Conservation (phyloP, 805 yeast genomes). For the Monosporozyma unispora region DNA sequence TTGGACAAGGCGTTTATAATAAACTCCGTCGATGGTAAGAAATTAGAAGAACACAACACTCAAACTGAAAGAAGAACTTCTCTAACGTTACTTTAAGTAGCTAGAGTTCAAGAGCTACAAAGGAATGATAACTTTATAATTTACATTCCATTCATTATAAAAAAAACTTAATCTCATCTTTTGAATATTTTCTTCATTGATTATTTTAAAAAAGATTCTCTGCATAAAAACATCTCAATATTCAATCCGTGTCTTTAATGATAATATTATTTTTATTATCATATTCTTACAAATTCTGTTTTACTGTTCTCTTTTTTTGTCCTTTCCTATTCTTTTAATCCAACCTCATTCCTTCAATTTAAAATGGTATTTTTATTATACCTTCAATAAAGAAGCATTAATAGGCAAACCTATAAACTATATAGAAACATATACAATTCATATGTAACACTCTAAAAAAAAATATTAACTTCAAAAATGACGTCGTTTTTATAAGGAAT, state of each 20-base stretch:
- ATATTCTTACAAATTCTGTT: too few species aligned
- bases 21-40: background rate
- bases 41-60: background rate
- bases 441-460: background rate
- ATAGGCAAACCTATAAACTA: background rate
- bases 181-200: background rate
- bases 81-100: background rate
- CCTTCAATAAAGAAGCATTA: background rate
- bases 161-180: background rate
- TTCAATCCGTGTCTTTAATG: background rate
- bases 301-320: background rate
- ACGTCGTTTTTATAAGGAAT: too few species aligned
- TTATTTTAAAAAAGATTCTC: too few species aligned
- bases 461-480: background rate
- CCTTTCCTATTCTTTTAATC: background rate
- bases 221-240: background rate
- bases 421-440: background rate
- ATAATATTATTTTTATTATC: too few species aligned
- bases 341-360: background rate
- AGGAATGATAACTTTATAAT: background rate
- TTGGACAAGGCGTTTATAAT: slow-evolving; percentile 4
- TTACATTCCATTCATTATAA: background rate
- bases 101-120: background rate
- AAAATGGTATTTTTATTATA: background rate
- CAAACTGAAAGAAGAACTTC: background rate